These are phyloP conservation scores for Penicillium verhagenii DNA, from an alignment of 495 filamentous ascomycete genomes.

Conservation along the genomic window DNA sequence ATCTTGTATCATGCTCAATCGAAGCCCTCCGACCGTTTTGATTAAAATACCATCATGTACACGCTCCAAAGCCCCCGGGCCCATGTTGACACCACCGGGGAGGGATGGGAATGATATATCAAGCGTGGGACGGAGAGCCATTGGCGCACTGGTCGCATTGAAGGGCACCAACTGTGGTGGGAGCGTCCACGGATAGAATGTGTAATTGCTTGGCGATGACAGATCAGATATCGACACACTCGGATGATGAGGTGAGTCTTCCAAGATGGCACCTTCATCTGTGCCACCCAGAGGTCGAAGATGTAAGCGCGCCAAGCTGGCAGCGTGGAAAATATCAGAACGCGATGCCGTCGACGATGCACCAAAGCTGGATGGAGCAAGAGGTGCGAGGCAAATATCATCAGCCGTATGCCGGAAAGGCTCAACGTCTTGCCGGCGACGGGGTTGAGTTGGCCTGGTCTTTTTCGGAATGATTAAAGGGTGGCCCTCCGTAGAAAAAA, in stretches of 20 bases:
- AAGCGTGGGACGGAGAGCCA: constrained; percentile 61
- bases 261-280: constrained; percentile 52
- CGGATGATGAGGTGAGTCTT: constrained; percentile 50
- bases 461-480: constrained; percentile 79
- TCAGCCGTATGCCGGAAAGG: constrained; percentile 8
- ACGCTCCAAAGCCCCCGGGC: constrained; percentile 56
- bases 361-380: constrained; percentile 57
- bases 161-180: constrained; percentile 69
- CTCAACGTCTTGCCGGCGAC: constrained; percentile 9
- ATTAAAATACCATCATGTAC: constrained; percentile 74
- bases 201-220: constrained; percentile 71
- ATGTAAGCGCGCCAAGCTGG: constrained; percentile 79
- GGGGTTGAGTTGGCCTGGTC: constrained; percentile 8
- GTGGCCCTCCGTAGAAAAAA: constrained; percentile 96
- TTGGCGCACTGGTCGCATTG: constrained; percentile 68
- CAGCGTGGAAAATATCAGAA: constrained; percentile 87
- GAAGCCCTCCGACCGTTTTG: constrained; percentile 74
- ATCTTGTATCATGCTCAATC: constrained; percentile 77
- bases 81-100: constrained; percentile 52
- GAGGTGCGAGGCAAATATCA: constrained; percentile 58
- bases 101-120: constrained; percentile 79
- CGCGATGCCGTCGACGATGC: constrained; percentile 80
- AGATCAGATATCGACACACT: constrained; percentile 57
- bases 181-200: constrained; percentile 90
- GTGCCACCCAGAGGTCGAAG: constrained; percentile 59